Evolutionary conservation across 1,139 yeast genomes (phyloP).

Genomic region (Magnusiomyces clavatus): DNA sequence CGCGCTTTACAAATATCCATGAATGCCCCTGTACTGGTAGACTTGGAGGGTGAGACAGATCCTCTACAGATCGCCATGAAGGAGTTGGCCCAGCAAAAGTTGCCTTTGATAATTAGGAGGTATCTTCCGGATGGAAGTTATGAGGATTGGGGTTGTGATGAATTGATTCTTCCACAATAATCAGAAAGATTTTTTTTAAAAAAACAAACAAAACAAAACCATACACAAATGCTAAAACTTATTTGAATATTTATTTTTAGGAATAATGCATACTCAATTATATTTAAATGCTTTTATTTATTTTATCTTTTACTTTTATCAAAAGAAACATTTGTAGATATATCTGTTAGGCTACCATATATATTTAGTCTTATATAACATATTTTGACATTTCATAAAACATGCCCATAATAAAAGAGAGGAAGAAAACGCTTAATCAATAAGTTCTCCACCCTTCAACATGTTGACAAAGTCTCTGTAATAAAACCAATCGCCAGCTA

Average conservation of each 20-base stretch:
- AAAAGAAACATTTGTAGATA: no score
- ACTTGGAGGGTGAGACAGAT: slow-evolving; percentile 97
- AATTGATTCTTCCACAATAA: slow-evolving; percentile 79
- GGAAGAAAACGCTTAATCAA: no score
- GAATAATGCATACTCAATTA: no score
- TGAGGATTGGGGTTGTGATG: slow-evolving; percentile 99
- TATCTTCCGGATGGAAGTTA: slow-evolving; percentile 94
- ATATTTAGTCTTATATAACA: no score
- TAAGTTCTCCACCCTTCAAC: neutral
- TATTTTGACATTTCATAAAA: no score
- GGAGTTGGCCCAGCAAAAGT: slow-evolving; percentile 88
- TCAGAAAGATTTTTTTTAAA: neutral
- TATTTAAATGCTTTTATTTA: no score
- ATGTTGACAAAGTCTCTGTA: slow-evolving; percentile 37
- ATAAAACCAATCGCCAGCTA: slow-evolving; percentile 58
- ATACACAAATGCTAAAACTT: neutral
- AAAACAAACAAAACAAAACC: neutral
- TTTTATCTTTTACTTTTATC: no score
- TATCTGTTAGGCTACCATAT: no score
- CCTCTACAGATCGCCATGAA: slow-evolving; percentile 98
- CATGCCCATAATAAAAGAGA: no score
- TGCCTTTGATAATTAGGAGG: slow-evolving; percentile 91
- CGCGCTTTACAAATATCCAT: slow-evolving; percentile 93
- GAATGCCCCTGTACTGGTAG: slow-evolving; percentile 97
- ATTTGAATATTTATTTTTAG: no score